phyloP scores from a whole-genome alignment of 225 moss, liverwort and hornwort genomes.

The Rhytidiadelphus loreus region DNA sequence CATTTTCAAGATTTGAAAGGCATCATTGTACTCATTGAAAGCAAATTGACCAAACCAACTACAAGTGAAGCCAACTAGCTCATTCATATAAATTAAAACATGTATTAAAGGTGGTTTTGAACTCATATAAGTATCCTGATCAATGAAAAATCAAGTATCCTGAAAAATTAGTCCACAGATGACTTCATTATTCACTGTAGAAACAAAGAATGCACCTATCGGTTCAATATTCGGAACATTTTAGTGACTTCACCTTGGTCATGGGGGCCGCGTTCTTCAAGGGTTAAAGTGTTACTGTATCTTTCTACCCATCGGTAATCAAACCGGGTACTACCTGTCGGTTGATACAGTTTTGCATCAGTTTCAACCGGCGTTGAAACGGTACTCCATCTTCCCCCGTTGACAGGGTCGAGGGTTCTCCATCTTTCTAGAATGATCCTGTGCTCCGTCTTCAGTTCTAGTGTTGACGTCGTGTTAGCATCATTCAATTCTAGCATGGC shows the following conservation, averaged over 20 bases:
- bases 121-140: background rate
- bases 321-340: too few species aligned
- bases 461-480: background rate
- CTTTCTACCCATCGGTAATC: too few species aligned
- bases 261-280: too few species aligned
- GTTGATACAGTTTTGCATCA: background rate
- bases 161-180: too few species aligned
- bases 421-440: background rate
- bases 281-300: background rate
- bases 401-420: background rate
- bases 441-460: background rate
- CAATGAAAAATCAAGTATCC: background rate
- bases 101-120: background rate
- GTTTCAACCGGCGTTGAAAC: background rate
- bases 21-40: background rate
- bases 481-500: background rate
- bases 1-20: background rate
- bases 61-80: background rate
- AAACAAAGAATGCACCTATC: too few species aligned
- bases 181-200: too few species aligned
- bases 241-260: too few species aligned
- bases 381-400: background rate
- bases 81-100: background rate
- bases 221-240: too few species aligned
- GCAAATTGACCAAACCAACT: background rate